Conservation (phyloP, 768 basidiomycete genomes). For the Lactarius vividus region DNA sequence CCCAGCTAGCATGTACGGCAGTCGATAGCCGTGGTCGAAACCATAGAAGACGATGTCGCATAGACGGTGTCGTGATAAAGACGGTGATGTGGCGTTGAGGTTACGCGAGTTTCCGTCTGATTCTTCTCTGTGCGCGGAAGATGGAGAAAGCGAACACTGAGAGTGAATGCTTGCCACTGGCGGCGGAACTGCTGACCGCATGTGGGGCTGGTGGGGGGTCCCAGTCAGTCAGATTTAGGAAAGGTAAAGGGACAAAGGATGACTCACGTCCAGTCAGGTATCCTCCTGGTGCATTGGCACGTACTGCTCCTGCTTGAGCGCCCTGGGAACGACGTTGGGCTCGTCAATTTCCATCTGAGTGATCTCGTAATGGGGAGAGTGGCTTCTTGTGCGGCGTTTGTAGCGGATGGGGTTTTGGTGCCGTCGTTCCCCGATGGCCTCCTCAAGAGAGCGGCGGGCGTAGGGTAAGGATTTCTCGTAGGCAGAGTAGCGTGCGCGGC, state of each 20-base stretch:
- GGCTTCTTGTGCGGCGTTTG: slow-evolving; percentile 22
- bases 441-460: slow-evolving; percentile 25
- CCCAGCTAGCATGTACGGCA: slow-evolving; percentile 13
- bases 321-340: not conserved
- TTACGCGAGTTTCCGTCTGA: slow-evolving; percentile 32
- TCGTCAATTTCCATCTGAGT: slow-evolving; percentile 8
- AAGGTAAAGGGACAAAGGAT: not conserved
- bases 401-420: slow-evolving; percentile 14
- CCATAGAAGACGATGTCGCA: slow-evolving; percentile 19
- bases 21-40: slow-evolving; percentile 24
- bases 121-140: slow-evolving; percentile 49
- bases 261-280: slow-evolving; percentile 29
- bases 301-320: slow-evolving; percentile 19
- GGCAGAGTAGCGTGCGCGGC: slow-evolving; percentile 25
- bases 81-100: not conserved
- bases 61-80: slow-evolving; percentile 14
- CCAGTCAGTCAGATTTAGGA: slow-evolving; percentile 2
- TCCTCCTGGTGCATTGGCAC: slow-evolving; percentile 14
- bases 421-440: slow-evolving; percentile 9
- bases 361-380: slow-evolving; percentile 18
- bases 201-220: slow-evolving; percentile 45
- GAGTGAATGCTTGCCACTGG: slow-evolving; percentile 59
- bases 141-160: slow-evolving; percentile 58
- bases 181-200: slow-evolving; percentile 52
- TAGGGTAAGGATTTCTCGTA: slow-evolving; percentile 21